Conservation (phyloP, 495 filamentous ascomycete species). For the Trichoderma virens region DNA sequence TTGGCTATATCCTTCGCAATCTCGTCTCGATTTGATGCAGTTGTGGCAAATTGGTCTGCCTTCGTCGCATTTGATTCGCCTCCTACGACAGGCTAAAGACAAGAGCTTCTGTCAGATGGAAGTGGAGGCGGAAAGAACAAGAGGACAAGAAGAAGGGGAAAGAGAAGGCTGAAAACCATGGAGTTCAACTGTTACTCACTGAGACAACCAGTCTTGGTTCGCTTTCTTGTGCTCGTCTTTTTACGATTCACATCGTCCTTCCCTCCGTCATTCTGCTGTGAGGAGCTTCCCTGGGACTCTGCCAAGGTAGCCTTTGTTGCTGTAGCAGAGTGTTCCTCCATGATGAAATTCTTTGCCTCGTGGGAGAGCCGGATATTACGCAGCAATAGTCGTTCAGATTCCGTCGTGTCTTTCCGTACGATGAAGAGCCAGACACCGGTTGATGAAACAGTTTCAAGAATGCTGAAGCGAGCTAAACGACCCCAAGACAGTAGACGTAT, state of each 20-base stretch:
- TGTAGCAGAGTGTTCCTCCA: neutral
- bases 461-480: neutral
- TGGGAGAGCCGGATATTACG: neutral
- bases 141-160: neutral
- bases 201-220: slow-evolving; percentile 94
- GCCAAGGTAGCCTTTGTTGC: neutral
- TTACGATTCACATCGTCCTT: neutral
- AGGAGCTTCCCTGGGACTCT: neutral
- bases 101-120: neutral
- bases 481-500: neutral
- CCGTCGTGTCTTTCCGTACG: neutral
- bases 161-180: neutral
- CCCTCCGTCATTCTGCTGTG: neutral
- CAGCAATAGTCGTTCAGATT: neutral
- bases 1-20: slow-evolving; percentile 92
- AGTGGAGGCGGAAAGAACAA: neutral
- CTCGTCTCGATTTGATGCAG: slow-evolving; percentile 89
- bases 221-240: slow-evolving; percentile 47
- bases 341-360: neutral
- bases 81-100: slow-evolving; percentile 74
- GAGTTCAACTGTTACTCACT: slow-evolving; percentile 51
- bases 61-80: slow-evolving; percentile 96
- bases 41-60: slow-evolving; percentile 83
- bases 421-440: neutral
- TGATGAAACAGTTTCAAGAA: neutral